phyloP scores from a whole-genome alignment of 768 basidiomycete species.

The Rhizopogon vinicolor region DNA sequence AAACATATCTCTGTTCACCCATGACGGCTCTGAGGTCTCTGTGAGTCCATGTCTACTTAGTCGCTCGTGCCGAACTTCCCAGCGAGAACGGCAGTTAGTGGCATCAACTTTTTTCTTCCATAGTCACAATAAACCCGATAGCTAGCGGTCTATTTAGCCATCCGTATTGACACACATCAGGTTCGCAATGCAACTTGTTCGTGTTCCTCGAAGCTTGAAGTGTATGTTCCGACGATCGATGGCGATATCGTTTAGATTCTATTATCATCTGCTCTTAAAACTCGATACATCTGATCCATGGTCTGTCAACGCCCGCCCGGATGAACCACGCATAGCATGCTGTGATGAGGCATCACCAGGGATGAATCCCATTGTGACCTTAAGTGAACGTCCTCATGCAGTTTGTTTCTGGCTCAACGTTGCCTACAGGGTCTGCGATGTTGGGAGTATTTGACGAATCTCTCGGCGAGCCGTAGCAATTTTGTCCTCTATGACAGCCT shows the following conservation, averaged over 20 bases:
- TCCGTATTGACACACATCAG: too few relatives aligned
- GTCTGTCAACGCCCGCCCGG: too few relatives aligned
- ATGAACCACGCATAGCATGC: too few relatives aligned
- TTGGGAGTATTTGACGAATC: slow-evolving; percentile 53
- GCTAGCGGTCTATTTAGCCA: neutral
- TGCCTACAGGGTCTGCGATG: neutral
- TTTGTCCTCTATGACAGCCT: slow-evolving; percentile 61
- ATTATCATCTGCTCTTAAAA: too few relatives aligned
- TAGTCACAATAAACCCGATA: neutral
- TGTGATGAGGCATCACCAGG: too few relatives aligned
- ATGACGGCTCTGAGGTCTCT: slow-evolving; percentile 41
- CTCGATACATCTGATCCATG: too few relatives aligned
- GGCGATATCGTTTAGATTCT: too few relatives aligned
- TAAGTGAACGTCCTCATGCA: too few relatives aligned
- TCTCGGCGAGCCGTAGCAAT: slow-evolving; percentile 55
- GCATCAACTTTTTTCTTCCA: slow-evolving; percentile 30
- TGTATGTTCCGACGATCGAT: too few relatives aligned
- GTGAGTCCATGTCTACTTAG: slow-evolving; percentile 18
- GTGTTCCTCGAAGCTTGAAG: too few relatives aligned
- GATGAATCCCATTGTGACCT: too few relatives aligned
- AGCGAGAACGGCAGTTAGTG: slow-evolving; percentile 50
- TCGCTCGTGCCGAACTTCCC: slow-evolving; percentile 46
- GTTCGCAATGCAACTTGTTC: too few relatives aligned
- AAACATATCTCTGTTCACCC: slow-evolving; percentile 33
- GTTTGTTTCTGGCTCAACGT: neutral